Conservation (phyloP, 1,284 basidiomycete species). For the Leccinum griseonigrum region DNA sequence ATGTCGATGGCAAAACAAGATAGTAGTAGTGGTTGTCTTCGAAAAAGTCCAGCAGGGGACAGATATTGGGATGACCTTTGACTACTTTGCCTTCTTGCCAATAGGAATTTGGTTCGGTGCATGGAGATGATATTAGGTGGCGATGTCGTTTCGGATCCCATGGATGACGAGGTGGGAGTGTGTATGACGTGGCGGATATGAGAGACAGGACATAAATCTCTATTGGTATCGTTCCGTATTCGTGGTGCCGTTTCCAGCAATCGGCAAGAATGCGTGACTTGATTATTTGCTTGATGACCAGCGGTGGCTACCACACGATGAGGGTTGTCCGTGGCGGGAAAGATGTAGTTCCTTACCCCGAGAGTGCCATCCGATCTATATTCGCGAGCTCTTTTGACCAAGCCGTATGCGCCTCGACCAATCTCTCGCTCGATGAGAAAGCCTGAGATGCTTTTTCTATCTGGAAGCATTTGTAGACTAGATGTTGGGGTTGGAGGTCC, state of each 20-base stretch:
- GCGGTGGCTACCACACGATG: constrained; percentile 47
- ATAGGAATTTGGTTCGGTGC: constrained; percentile 30
- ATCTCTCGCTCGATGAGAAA: constrained; percentile 85
- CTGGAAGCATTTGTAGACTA: constrained; percentile 50
- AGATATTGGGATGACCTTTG: constrained; percentile 89
- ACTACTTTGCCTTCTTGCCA: constrained; percentile 72
- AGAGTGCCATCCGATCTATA: constrained; percentile 71
- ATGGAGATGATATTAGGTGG: constrained; percentile 10
- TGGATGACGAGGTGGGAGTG: constrained; percentile 67
- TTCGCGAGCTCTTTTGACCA: constrained; percentile 89
- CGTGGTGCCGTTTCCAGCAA: constrained; percentile 97
- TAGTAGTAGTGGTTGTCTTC: constrained; percentile 98
- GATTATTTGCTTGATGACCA: constrained; percentile 98
- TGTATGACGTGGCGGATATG: constrained; percentile 74
- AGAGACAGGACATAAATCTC: constrained; percentile 98
- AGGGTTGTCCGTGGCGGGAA: constrained; percentile 14
- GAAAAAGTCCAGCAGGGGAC: constrained; percentile 94
- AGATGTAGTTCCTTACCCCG: constrained; percentile 60
- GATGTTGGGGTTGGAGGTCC: constrained; percentile 57
- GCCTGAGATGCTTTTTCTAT: constrained; percentile 68
- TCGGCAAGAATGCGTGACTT: constrained; percentile 98
- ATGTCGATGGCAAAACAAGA: constrained; percentile 73
- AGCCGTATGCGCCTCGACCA: constrained; percentile 94
- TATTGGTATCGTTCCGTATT: constrained; percentile 95
- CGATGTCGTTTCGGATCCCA: constrained; percentile 71